phyloP scores from a whole-genome alignment of 1,139 yeast species.

The Hyphopichia buzzinii region DNA sequence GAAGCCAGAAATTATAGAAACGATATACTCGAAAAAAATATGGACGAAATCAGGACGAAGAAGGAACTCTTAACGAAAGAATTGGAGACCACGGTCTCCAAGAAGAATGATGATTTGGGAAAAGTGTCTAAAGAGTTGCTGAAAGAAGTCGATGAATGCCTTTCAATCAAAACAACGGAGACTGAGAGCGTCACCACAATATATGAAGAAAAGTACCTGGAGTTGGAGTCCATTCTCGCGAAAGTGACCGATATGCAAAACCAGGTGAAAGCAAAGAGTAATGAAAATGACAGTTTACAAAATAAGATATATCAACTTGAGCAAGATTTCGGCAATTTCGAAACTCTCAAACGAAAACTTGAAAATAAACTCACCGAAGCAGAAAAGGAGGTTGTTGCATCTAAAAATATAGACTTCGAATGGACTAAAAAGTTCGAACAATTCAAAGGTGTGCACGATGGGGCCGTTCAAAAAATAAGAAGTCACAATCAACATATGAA shows the following conservation, averaged over 20 bases:
- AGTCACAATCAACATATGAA: slow-evolving; percentile 31
- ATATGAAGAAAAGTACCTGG: slow-evolving; percentile 11
- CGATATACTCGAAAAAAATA: slow-evolving; percentile 16
- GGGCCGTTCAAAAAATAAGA: slow-evolving; percentile 14
- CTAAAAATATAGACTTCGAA: slow-evolving; percentile 7
- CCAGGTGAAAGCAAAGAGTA: slow-evolving; percentile 7
- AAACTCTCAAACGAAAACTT: neutral
- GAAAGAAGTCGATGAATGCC: slow-evolving; percentile 14
- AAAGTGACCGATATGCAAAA: neutral
- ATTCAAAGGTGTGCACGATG: slow-evolving; percentile 8
- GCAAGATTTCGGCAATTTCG: slow-evolving; percentile 14
- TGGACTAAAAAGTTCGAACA: slow-evolving; percentile 11
- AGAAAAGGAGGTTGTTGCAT: slow-evolving; percentile 8
- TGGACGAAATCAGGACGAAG: slow-evolving; percentile 15
- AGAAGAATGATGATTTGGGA: slow-evolving; percentile 12
- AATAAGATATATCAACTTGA: slow-evolving; percentile 8
- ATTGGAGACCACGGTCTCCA: slow-evolving; percentile 11
- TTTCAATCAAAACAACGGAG: slow-evolving; percentile 15
- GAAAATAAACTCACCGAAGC: slow-evolving; percentile 4
- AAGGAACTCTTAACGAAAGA: slow-evolving; percentile 10
- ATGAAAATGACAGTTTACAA: slow-evolving; percentile 12
- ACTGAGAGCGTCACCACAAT: slow-evolving; percentile 13
- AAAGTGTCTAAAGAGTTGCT: slow-evolving; percentile 19
- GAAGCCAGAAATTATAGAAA: slow-evolving; percentile 27
- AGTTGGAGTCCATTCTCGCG: slow-evolving; percentile 6